These are phyloP conservation scores for Plasmodium yoelii DNA, from an alignment of 169 alveolate genomes.

Conservation along the genomic window DNA sequence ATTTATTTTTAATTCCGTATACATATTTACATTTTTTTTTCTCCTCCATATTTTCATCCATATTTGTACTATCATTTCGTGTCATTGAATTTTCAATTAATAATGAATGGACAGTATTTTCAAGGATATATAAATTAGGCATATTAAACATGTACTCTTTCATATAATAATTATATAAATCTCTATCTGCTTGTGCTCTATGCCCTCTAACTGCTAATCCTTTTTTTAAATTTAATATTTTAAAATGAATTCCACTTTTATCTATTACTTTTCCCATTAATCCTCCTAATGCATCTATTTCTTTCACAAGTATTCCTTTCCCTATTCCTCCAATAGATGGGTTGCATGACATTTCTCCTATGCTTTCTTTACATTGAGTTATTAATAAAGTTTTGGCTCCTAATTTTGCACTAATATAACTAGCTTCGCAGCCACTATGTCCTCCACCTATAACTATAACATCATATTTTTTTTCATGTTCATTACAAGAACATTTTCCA, in stretches of 20 bases:
- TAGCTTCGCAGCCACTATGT: slow-evolving; percentile 95
- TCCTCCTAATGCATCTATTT: slow-evolving; percentile 95
- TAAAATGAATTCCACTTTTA: slow-evolving; percentile 90
- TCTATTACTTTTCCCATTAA: slow-evolving; percentile 92
- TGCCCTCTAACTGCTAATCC: slow-evolving; percentile 96
- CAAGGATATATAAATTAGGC: slow-evolving; percentile 46
- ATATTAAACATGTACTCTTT: slow-evolving; percentile 43
- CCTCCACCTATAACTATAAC: slow-evolving; percentile 96
- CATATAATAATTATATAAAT: slow-evolving; percentile 86
- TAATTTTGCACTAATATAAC: slow-evolving; percentile 91
- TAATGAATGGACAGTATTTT: slow-evolving; percentile 82
- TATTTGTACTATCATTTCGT: not conserved
- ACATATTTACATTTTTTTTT: slow-evolving; percentile 67
- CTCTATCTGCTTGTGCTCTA: slow-evolving; percentile 93
- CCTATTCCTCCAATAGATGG: slow-evolving; percentile 96
- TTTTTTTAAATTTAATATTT: slow-evolving; percentile 89
- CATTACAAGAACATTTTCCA: slow-evolving; percentile 24
- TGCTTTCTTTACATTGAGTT: slow-evolving; percentile 85
- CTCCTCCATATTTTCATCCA: slow-evolving; percentile 38
- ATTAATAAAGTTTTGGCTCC: slow-evolving; percentile 91
- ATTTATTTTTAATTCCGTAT: slow-evolving; percentile 80
- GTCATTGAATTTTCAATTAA: slow-evolving; percentile 11
- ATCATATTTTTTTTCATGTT: slow-evolving; percentile 72
- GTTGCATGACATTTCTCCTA: slow-evolving; percentile 90
- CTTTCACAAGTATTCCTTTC: slow-evolving; percentile 93